A percentile compares a stretch with the other conserved stretches of the same genome.
Evolutionary conservation across 306 rosid species (phyloP).

Genomic region (Fagus sylvatica): DNA sequence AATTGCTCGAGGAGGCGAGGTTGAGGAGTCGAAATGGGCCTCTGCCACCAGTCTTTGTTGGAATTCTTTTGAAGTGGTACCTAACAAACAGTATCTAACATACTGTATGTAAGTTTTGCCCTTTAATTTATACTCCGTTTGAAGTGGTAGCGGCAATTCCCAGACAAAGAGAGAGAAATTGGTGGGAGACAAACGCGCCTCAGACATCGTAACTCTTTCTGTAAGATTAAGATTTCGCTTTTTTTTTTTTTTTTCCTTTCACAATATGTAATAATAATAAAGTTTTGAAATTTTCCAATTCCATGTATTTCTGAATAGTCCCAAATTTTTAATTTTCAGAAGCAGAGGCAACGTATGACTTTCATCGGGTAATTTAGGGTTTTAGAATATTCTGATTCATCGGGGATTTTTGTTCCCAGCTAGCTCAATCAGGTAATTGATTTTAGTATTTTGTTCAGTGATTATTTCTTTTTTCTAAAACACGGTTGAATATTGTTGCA

Average conservation of each 20-base stretch:
- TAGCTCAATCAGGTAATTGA: constrained; percentile 47
- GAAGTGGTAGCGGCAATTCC: constrained; percentile 57
- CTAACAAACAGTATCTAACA: too few relatives aligned
- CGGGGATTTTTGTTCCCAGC: constrained; percentile 27
- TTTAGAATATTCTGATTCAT: constrained; percentile 29
- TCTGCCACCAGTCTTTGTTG: too few relatives aligned
- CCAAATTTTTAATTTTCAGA: not conserved
- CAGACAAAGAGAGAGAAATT: constrained; percentile 16
- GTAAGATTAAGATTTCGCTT: constrained; percentile 17
- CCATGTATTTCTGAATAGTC: too few relatives aligned
- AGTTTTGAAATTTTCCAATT: constrained; percentile 7
- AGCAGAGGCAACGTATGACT: constrained; percentile 19
- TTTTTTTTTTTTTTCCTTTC: not conserved
- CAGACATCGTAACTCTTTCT: constrained; percentile 4
- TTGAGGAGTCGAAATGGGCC: too few relatives aligned
- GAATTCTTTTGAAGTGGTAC: too few relatives aligned
- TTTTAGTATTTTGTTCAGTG: constrained; percentile 4
- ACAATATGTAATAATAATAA: too few relatives aligned
- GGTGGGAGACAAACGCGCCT: constrained; percentile 32
- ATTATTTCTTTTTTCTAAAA: too few relatives aligned
- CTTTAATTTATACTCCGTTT: constrained; percentile 20
- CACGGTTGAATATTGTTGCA: too few relatives aligned
- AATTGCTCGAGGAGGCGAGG: too few relatives aligned
- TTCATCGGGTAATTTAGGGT: constrained; percentile 35
- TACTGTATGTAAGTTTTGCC: too few relatives aligned